phyloP scores from a whole-genome alignment of 768 basidiomycete species.

The Lactarius akahatsu region DNA sequence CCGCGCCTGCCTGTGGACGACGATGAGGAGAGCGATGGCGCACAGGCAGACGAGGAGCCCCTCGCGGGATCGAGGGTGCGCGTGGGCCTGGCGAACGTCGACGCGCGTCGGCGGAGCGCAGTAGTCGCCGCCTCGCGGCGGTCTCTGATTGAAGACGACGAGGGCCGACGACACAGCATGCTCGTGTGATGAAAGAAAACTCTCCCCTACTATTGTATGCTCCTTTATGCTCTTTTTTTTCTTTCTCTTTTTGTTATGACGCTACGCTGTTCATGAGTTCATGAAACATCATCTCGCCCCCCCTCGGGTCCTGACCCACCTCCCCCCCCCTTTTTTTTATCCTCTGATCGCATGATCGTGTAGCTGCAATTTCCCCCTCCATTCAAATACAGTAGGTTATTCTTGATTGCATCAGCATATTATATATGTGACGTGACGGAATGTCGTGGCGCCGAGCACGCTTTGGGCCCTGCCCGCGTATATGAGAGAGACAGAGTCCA shows the following conservation, averaged over 20 bases:
- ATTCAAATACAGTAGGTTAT: constrained; percentile 26
- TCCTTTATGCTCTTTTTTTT: constrained; percentile 11
- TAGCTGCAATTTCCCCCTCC: constrained; percentile 9
- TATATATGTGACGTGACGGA: constrained; percentile 18
- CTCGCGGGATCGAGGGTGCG: constrained; percentile 27
- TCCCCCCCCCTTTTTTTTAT: neutral
- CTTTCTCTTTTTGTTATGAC: constrained; percentile 1
- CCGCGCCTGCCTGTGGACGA: constrained; percentile 50
- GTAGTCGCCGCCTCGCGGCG: constrained; percentile 33
- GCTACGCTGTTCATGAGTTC: neutral
- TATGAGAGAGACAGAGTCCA: neutral
- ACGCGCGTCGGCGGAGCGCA: constrained; percentile 51
- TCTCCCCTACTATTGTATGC: neutral
- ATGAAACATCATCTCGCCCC: neutral
- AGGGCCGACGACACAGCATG: constrained; percentile 66
- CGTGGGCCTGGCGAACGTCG: constrained; percentile 52
- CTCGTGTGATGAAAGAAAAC: constrained; percentile 42
- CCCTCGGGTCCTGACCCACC: constrained; percentile 4
- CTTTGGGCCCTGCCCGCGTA: neutral
- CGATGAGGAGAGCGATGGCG: constrained; percentile 62
- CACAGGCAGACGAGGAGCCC: constrained; percentile 69
- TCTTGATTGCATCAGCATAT: constrained; percentile 17
- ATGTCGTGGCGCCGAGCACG: neutral
- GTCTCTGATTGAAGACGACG: constrained; percentile 44
- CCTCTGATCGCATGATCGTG: constrained; percentile 20